These are phyloP conservation scores for Colletotrichum filicis DNA, from an alignment of 2,329 filamentous ascomycete genomes.

Conservation along the genomic window DNA sequence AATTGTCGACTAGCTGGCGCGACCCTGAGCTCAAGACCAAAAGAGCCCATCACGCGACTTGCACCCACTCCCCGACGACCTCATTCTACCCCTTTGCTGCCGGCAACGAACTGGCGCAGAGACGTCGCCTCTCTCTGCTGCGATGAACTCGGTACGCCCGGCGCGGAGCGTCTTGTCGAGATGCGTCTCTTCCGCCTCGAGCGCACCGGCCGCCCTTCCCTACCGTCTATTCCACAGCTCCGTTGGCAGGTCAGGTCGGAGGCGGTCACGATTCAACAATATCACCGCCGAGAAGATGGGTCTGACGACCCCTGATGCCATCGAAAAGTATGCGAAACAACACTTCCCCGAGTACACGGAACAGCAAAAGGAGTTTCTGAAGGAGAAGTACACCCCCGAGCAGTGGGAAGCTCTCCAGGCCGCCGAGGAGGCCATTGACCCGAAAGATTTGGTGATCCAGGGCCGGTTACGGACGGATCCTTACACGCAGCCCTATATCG, in stretches of 20 bases:
- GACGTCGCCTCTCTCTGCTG: constrained; percentile 40
- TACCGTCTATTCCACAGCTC: constrained; percentile 64
- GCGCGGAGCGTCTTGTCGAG: constrained; percentile 64
- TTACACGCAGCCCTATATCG: constrained; percentile 79
- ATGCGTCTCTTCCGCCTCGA: constrained; percentile 53
- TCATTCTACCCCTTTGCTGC: constrained; percentile 25
- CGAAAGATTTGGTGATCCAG: constrained; percentile 79
- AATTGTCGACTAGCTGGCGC: constrained; percentile 36
- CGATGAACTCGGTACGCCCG: constrained; percentile 67
- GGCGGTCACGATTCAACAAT: constrained; percentile 64
- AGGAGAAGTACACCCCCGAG: constrained; percentile 78
- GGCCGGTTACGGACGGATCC: constrained; percentile 78
- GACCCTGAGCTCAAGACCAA: constrained; percentile 19
- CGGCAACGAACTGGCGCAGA: constrained; percentile 30
- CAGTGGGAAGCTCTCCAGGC: constrained; percentile 86
- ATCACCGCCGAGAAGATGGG: constrained; percentile 64
- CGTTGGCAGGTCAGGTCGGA: constrained; percentile 50
- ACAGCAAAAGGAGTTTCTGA: constrained; percentile 71
- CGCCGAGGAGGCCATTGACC: constrained; percentile 80
- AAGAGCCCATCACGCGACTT: constrained; percentile 25
- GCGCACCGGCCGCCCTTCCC: constrained; percentile 40
- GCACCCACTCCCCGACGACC: constrained; percentile 14
- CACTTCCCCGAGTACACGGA: constrained; percentile 73
- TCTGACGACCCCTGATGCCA: constrained; percentile 54
- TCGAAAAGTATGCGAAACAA: constrained; percentile 57